phyloP scores from a whole-genome alignment of 495 filamentous ascomycete genomes.

The Diplogelasinospora grovesii region DNA sequence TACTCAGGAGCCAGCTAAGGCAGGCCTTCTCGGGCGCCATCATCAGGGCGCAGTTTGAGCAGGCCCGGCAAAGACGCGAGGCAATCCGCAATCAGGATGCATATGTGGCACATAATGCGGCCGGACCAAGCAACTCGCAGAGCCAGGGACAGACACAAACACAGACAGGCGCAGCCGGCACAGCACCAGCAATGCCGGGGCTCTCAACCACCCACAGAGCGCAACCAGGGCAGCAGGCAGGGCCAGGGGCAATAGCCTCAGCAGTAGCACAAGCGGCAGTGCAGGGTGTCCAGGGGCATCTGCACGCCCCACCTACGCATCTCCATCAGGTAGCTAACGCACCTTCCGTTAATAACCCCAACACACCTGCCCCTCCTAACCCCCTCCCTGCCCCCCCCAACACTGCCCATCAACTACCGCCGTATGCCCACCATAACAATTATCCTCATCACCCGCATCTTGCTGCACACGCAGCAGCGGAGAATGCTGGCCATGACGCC shows the following conservation, averaged over 20 bases:
- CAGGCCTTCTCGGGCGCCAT: slow-evolving; percentile 34
- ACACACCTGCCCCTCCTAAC: no score
- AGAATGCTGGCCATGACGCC: slow-evolving; percentile 23
- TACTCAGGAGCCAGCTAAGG: slow-evolving; percentile 34
- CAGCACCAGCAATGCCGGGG: not conserved
- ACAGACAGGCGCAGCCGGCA: not conserved
- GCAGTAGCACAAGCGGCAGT: slow-evolving; percentile 14
- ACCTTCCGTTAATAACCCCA: slow-evolving; percentile 3
- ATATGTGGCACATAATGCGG: no score
- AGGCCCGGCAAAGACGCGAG: slow-evolving; percentile 23
- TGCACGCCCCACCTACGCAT: slow-evolving; percentile 10
- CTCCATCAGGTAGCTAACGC: slow-evolving; percentile 22
- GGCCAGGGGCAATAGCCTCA: slow-evolving; percentile 9
- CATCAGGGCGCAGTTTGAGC: slow-evolving; percentile 38
- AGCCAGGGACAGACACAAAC: not conserved
- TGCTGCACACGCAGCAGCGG: slow-evolving; percentile 15
- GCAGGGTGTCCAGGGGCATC: slow-evolving; percentile 18
- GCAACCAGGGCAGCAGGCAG: not conserved
- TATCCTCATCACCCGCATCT: slow-evolving; percentile 11
- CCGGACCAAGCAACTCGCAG: no score
- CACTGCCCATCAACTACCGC: no score
- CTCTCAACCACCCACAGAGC: no score
- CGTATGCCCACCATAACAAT: not conserved
- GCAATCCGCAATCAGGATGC: slow-evolving; percentile 19
- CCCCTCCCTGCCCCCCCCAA: not conserved